These are phyloP conservation scores for Rhizopogon roseolus DNA, from an alignment of 768 basidiomycete genomes.

Conservation along the genomic window DNA sequence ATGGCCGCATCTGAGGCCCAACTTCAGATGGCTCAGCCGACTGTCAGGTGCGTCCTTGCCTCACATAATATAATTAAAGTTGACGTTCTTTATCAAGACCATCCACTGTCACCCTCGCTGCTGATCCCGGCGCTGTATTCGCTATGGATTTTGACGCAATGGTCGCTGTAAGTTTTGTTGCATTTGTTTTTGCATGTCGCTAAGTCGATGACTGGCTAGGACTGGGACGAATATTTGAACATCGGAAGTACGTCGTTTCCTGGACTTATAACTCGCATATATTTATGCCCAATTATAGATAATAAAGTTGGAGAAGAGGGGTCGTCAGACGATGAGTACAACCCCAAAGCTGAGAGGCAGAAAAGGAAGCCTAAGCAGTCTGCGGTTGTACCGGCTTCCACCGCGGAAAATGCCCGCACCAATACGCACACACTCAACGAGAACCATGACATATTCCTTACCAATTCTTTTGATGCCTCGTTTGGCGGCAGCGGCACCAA, in stretches of 20 bases:
- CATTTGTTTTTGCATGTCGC: neutral
- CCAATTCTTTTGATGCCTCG: slow-evolving; percentile 61
- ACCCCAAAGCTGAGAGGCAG: slow-evolving; percentile 29
- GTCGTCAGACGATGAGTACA: slow-evolving; percentile 46
- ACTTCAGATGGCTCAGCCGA: slow-evolving; percentile 69
- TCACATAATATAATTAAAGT: neutral
- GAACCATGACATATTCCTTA: slow-evolving; percentile 61
- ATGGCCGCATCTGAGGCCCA: slow-evolving; percentile 40
- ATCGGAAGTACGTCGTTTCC: slow-evolving; percentile 32
- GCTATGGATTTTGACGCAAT: slow-evolving; percentile 62
- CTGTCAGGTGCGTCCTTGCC: slow-evolving; percentile 47
- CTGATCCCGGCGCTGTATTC: slow-evolving; percentile 45
- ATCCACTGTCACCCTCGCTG: slow-evolving; percentile 46
- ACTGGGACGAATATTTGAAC: slow-evolving; percentile 61
- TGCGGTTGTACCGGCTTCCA: slow-evolving; percentile 19
- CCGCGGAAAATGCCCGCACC: slow-evolving; percentile 42
- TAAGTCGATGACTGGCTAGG: slow-evolving; percentile 28
- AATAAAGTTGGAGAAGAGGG: slow-evolving; percentile 20
- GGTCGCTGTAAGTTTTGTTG: slow-evolving; percentile 42
- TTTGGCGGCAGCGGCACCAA: slow-evolving; percentile 36
- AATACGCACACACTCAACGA: slow-evolving; percentile 67
- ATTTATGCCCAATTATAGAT: neutral
- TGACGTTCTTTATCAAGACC: slow-evolving; percentile 28
- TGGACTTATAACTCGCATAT: neutral
- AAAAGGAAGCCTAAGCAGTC: slow-evolving; percentile 24